Evolutionary conservation across 495 filamentous ascomycete genomes (phyloP), one percentile per base, ranked within the genome.

Genomic region (Lophiostoma macrostomum): DNA sequence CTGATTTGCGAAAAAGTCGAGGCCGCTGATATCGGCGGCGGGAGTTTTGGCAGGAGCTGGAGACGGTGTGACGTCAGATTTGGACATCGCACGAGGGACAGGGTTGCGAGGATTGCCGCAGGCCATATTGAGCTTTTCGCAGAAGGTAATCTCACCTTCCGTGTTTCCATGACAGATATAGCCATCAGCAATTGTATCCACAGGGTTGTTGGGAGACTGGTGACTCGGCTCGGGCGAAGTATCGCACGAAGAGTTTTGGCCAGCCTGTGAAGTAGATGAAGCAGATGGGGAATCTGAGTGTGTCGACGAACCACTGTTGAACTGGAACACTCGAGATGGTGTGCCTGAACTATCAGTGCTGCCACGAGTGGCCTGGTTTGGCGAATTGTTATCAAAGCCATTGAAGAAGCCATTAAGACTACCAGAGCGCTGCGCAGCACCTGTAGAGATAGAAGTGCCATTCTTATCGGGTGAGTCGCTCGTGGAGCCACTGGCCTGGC

Each of bases 1-100:
- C 66, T 95, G 87, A 61, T 87, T 81, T 8, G 87, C 81, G 52
- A 95, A 67, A 80, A 85, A 91, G 61, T 90, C 87, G 40, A 96
- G 73, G 53, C 59, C 64, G 52, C 64, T 73, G 64, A 65, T 57
- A 39, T 65, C 64, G 51, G 36, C 60, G 14, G 49, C 36, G 29
- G 67, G 46, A 14, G 64, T 58, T 22, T 64, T 61, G 34, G 70
- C 61, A 36, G 65, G 57, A 40, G 47, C 56, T 57, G 61, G 56
- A 52, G 64, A 51, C 44, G 65, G 55, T n/a, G 46, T 61, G 41
- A 41, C 56, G 60, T 68, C 57, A 63, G 67, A 65, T 22, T 57
- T 48, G 13, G 63, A 68, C 58, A 65, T 66, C 30, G 68, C 59
- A 42, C 65, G 67, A 41, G 84, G 82, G 51, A 86, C 69, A 40